Conservation (phyloP, 495 filamentous ascomycete genomes). For the Apiosordaria backusii region DNA sequence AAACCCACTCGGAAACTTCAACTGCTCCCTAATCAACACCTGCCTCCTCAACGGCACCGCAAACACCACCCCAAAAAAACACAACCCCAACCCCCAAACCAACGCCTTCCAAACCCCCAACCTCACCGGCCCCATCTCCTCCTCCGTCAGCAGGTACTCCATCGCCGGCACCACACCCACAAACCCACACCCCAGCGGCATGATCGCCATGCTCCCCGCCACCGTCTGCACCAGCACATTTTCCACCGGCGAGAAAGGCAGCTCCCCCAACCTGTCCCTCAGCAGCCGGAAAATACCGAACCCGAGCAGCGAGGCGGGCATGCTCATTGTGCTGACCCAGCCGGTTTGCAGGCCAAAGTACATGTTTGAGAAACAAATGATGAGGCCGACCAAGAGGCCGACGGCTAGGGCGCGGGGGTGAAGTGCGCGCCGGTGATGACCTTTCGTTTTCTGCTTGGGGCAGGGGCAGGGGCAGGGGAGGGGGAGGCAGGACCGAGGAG, state of each 20-base stretch:
- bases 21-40: conserved; percentile 85
- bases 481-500: neutral
- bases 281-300: conserved; percentile 91
- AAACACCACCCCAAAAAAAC: conserved; percentile 94
- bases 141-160: conserved; percentile 72
- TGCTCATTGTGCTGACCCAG: conserved; percentile 68
- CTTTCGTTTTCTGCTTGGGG: neutral
- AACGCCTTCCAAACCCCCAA: conserved; percentile 72
- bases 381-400: conserved; percentile 76
- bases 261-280: conserved; percentile 54
- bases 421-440: conserved; percentile 45
- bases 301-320: conserved; percentile 94
- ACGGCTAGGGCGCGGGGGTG: conserved; percentile 77
- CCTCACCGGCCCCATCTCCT: conserved; percentile 72
- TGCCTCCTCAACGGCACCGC: conserved; percentile 73
- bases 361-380: conserved; percentile 94
- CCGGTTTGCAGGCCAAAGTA: conserved; percentile 98
- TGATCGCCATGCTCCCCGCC: conserved; percentile 89
- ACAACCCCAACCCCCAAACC: conserved; percentile 85
- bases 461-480: neutral
- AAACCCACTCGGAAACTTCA: conserved; percentile 92
- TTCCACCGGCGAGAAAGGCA: conserved; percentile 89
- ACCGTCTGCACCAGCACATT: conserved; percentile 98
- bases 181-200: conserved; percentile 95
- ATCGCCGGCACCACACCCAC: conserved; percentile 83